Evolutionary conservation across 129 eudicot genomes (phyloP), one percentile per base, ranked within the genome.

Genomic region (Oenanthe sinensis): DNA sequence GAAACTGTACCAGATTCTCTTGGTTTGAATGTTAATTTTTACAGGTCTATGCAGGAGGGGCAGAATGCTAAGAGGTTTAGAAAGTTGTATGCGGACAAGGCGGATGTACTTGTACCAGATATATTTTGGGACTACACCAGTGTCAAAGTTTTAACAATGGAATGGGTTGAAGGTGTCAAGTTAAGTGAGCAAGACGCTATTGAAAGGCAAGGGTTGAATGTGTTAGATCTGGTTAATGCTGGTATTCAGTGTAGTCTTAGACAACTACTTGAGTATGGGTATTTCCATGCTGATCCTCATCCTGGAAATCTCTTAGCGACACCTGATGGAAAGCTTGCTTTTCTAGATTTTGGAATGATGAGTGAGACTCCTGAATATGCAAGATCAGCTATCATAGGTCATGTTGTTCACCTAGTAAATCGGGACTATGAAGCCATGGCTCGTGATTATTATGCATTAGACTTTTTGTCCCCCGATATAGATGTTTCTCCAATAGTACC

Each of bases 361-460:
- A 90, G 97, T 58, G 98, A 95, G 79, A 95, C 98, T 44, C 98
- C 98, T 37, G 97, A 95, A 86, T 86, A 88, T 70, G 98, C 98
- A 71, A 86, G 98, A 65, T 87, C 80, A 75, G 98, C 98, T n/a
- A 95, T 95, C 58, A 95, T 95, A 71, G 98, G 98, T 81, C 98
- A 95, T 81, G 98, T 95, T 80, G 98, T 95, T 63, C 98, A 95
- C 85, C 86, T 95, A 96, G 98, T 95, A 44, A 95, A 95, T 86
- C 90, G 98, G 62, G 98, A 95, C 83, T 91, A 95, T 74, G 98
- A 95, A 88, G 98, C 98, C 28, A 95, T 95, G 98, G 97, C 98
- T 75, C 96, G 91, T 76, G 97, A 91, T 86, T 95, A 95, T 82
- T 95, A 95, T 76, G 96, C 92, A 55, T 78, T 95, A 62, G 90